phyloP scores from a whole-genome alignment of 2,329 filamentous ascomycete species.

The Fusarium sp. region DNA sequence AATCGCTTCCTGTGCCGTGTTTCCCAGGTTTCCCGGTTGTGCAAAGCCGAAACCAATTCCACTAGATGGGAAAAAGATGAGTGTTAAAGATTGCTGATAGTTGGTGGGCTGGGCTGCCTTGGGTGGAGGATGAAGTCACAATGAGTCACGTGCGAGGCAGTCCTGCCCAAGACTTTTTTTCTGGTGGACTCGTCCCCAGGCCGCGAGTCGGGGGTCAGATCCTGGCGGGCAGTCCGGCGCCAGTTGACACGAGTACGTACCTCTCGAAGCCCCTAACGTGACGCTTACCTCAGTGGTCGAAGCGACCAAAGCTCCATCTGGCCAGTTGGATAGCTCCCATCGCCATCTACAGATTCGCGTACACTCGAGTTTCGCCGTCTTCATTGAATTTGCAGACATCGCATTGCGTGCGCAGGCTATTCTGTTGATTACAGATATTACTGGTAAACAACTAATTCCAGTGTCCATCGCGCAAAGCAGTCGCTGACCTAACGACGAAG shows the following conservation, averaged over 20 bases:
- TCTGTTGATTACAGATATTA: neutral
- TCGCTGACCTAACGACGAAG: conserved; percentile 25
- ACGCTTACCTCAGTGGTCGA: conserved; percentile 19
- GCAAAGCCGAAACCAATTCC: conserved; percentile 25
- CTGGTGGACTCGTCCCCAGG: conserved; percentile 5
- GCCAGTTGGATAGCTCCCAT: conserved; percentile 39
- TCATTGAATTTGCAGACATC: neutral
- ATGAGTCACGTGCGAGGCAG: conserved; percentile 38
- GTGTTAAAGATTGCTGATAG: conserved; percentile 41
- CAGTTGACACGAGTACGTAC: conserved; percentile 34
- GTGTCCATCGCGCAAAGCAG: neutral
- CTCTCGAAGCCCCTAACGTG: neutral
- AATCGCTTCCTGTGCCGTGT: neutral
- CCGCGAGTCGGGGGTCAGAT: conserved; percentile 1
- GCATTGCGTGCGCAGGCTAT: neutral
- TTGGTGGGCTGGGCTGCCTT: conserved; percentile 43
- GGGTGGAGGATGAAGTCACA: conserved; percentile 45
- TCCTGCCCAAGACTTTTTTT: conserved; percentile 35
- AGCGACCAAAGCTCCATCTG: conserved; percentile 41
- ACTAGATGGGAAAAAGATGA: conserved; percentile 30
- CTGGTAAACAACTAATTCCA: conserved; percentile 1
- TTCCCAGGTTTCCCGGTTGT: conserved; percentile 20
- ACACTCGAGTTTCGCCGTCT: neutral
- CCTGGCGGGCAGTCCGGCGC: neutral
- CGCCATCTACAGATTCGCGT: conserved; percentile 17